Evolutionary conservation across 805 yeast genomes (phyloP).

Genomic region (Yarrowia divulgata): DNA sequence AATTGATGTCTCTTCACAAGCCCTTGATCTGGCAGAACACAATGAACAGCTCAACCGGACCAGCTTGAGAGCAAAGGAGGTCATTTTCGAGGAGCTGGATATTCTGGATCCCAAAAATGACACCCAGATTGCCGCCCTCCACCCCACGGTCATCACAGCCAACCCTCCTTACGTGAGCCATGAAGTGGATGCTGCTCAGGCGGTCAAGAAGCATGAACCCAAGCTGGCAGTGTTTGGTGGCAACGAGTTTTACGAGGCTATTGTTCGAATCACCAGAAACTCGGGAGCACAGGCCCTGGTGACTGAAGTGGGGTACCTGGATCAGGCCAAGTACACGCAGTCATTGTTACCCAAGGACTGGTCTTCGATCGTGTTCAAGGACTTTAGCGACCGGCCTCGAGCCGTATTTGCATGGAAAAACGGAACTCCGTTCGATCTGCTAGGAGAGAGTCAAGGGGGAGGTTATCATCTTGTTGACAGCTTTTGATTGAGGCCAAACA

Average conservation of each 20-base stretch:
- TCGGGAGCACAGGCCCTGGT: constrained; percentile 8
- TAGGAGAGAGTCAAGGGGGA: constrained; percentile 13
- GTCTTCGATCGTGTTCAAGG: constrained; percentile 12
- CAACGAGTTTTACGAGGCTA: constrained; percentile 30
- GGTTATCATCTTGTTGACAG: background rate
- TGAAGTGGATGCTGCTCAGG: constrained; percentile 22
- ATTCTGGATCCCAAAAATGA: constrained; percentile 14
- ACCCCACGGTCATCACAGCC: constrained; percentile 29
- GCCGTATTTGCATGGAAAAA: constrained; percentile 35
- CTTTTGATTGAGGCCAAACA: background rate
- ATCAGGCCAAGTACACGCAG: constrained; percentile 33
- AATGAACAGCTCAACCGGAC: background rate
- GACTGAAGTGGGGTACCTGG: constrained; percentile 32
- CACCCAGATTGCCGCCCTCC: constrained; percentile 25
- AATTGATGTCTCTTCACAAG: constrained; percentile 16
- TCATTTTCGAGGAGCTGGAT: background rate
- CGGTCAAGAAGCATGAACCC: constrained; percentile 31
- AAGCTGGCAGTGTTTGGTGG: constrained; percentile 37
- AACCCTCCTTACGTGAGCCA: constrained; percentile 40
- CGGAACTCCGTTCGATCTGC: constrained; percentile 10
- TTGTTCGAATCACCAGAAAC: background rate
- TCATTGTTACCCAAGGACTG: constrained; percentile 10
- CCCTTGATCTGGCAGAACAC: constrained; percentile 11
- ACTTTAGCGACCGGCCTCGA: constrained; percentile 9
- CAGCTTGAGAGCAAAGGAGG: constrained; percentile 3